Base-by-base conservation (phyloP, 345 rosid species). In the Melastoma malabathricum region DNA sequence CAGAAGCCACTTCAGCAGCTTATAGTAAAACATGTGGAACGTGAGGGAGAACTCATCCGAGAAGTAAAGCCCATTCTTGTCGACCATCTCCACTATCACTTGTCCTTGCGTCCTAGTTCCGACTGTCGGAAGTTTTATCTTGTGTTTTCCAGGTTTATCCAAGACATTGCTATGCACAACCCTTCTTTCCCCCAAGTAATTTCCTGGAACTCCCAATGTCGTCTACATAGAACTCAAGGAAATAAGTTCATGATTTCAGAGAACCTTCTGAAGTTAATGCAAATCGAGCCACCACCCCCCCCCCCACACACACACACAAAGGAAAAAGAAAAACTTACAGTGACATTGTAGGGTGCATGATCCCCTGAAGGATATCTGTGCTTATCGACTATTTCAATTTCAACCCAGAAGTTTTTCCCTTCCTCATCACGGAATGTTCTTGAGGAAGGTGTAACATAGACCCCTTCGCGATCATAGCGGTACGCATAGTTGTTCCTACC, bases 341-440 rank as follows among this genome's bases (percentile, higher is more conserved):
- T 81, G 58, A 93, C 90, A 66, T 88, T 88, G 58, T 93, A 93
- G 10, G 97, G 96, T 51, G 82, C 92, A 67, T 85, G 97, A 49
- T 67, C 64, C 55, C 99, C 97, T 43, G 97, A 85, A 34, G 99
- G 97, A 64, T 62, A 69, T 81, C 97, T 76, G 61, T 93, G 67
- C 43, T 67, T 71, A 64, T 93, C 97, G 19, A 88, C 84, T 57
- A 93, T 88, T 71, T 93, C 97, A 55, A 93, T 69, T 75, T 93
- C 99, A 62, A 85, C 77, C 97, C 96, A 92, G 68, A 88, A 88
- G 76, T 41, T 78, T 82, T 83, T 88, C 66, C 99, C 99, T 78
- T 93, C 99, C 70, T 93, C 99, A 51, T 93, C 99, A 7, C 89
- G 97, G 75, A 83, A 93, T 51, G 79, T 68, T 93, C 99, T 81